phyloP scores from a whole-genome alignment of 257 asterid species.

The Solanum commersonii region DNA sequence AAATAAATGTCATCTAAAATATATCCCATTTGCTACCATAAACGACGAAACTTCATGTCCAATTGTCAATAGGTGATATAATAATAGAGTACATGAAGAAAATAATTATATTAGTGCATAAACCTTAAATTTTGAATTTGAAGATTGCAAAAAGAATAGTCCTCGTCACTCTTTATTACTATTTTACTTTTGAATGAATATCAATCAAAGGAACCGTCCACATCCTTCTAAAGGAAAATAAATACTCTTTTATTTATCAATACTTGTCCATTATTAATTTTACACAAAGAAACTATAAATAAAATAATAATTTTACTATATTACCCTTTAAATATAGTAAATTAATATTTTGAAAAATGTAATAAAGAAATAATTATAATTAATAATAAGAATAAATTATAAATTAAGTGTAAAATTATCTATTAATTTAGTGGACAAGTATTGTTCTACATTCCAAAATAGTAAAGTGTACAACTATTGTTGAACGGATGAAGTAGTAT shows the following conservation, averaged over 20 bases:
- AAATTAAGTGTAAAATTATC: too few species aligned
- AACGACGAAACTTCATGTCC: background rate
- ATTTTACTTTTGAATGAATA: background rate
- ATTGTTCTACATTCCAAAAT: too few species aligned
- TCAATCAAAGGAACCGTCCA: background rate
- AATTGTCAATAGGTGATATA: background rate
- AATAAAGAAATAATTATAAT: too few species aligned
- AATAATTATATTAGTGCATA: background rate
- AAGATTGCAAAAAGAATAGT: background rate
- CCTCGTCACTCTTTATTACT: background rate
- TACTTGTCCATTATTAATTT: rapidly evolving
- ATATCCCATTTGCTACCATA: background rate
- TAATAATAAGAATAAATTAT: too few species aligned
- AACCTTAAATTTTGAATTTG: background rate
- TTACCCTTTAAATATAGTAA: too few species aligned
- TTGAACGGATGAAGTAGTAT: too few species aligned
- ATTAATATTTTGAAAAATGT: too few species aligned
- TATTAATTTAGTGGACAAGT: too few species aligned
- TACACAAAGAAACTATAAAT: too few species aligned
- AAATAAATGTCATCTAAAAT: background rate
- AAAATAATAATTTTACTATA: too few species aligned
- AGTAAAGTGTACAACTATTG: too few species aligned
- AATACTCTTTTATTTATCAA: background rate
- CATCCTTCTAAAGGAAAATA: background rate
- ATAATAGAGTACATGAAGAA: background rate